Base-by-base conservation (phyloP, 331 rosid genomes). In the Quercus lobata region DNA sequence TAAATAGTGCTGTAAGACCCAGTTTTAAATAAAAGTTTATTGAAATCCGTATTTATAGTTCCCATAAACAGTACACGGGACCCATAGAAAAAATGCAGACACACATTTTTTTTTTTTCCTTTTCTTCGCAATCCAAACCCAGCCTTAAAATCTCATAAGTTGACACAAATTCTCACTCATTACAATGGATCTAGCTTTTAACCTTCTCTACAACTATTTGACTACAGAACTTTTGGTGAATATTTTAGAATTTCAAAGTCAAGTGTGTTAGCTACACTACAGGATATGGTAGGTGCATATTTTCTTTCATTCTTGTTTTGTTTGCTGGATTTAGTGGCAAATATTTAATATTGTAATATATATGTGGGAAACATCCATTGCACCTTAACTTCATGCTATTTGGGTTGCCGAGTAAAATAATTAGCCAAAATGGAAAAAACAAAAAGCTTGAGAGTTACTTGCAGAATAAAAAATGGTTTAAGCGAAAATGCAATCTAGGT, bases 341-440 rank as follows among this genome's bases (percentile, higher is more conserved):
- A 24, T 25, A 65, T 3, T 49, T 27, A 46, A 16, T 15, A 58
- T 25, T 22, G 15, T 17, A 75, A 80, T 61, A 54, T 27, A 4
- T 49, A 15, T 41, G 83, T 46, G 75, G 74, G 80, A 79, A 83
- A 62, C 75, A 75, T 83, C 63, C 83, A 69, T 57, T 80, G 83
- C 74, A 73, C 49, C 63, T 54, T 44, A 72, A 24, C n/a, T 34
- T 35, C 41, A 56, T 46, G 82, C 54, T 65, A 34, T 56, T 66
- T 78, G 76, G 62, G 68, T 66, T 34, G 72, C 57, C 61, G 72
- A 66, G 62, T 46, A 77, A 21, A 52, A 46, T 57, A 34, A 41
- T 49, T 22, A 19, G 21, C 56, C 57, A 18, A 7, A 7, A 52
- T 7, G 8, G 57, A 66, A 21, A 19, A 19, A 52, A 49, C 6